Evolutionary conservation across 2,329 filamentous ascomycete genomes (phyloP), one percentile per base, ranked within the genome.

Genomic region (Penicillium crustosum): DNA sequence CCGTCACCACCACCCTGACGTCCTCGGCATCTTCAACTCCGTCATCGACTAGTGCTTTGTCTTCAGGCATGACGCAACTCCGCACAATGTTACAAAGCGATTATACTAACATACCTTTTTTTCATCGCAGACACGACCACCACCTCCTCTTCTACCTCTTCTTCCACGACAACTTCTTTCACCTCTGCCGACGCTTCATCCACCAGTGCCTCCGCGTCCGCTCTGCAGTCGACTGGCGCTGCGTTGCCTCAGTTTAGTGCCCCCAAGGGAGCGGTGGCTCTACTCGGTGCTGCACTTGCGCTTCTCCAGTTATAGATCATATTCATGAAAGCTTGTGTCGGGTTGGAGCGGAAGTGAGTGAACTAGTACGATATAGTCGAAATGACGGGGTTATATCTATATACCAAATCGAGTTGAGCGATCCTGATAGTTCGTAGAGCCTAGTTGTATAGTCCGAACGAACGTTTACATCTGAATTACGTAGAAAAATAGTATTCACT

Each of bases 11-110:
- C 23, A 54, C 50, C 6, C 38, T 58, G 19, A 54, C 38, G 33
- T 39, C 44, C 25, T 55, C 45, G 31, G 25, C 12, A 6, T 43
- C 55, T 36, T 38, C 43, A 31, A 36, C 42, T 10, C 36, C 42
- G 60, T 38, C 49, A 25, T 58, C 51, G 19, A 55, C 55, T 19
- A 55, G 39, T 39, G 17, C 51, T 49, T 45, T 31, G 29, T 57
- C 50, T 45, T 45, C 51, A 58, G 55, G 55, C 55, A 58, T 54
- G 55, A 57, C 49, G 44, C 51, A 55, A 35, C 55, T 49, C 44
- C 55, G 8, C 31, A 41, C 15, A 41, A 45, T 49, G 2, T 21
- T 55, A 31, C 13, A 45, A 48, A n/a, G 23, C 5, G 2, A 33
- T 15, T 12, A 49, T 58, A 58, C 55, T 54, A 41, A 54, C 17